Evolutionary conservation across 139 green algal genomes (phyloP), one percentile per base, ranked within the genome.

Genomic region (Chlamydomonas sp.): DNA sequence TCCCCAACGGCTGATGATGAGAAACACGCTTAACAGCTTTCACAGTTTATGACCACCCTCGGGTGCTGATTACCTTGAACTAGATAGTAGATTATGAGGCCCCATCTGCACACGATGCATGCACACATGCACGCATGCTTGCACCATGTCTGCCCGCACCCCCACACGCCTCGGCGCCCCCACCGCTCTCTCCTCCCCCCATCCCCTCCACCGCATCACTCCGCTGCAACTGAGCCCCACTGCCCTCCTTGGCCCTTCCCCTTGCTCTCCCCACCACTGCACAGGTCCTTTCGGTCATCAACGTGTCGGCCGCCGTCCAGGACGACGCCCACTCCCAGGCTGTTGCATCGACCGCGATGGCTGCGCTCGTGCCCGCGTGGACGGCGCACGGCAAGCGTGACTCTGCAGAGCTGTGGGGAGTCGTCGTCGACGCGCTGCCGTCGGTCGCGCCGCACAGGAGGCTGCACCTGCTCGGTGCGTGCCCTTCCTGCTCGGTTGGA

Each of bases 41-140:
- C 76, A 86, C 80, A 86, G 80, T 86, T 86, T 65, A 74, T 81
- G 80, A 83, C n/a, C n/a, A n/a, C n/a, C n/a, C n/a, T n/a, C n/a
- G n/a, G n/a, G n/a, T n/a, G n/a, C n/a, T n/a, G n/a, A n/a, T n/a
- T n/a, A n/a, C n/a, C n/a, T n/a, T n/a, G n/a, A n/a, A n/a, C n/a
- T n/a, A n/a, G n/a, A n/a, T n/a, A n/a, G n/a, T n/a, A n/a, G n/a
- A n/a, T n/a, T n/a, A n/a, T n/a, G n/a, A n/a, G n/a, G n/a, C n/a
- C n/a, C n/a, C n/a, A n/a, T n/a, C n/a, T n/a, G n/a, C n/a, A n/a
- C n/a, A n/a, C n/a, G n/a, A n/a, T n/a, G n/a, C n/a, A n/a, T n/a
- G n/a, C n/a, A n/a, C n/a, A n/a, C n/a, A n/a, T n/a, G n/a, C n/a
- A n/a, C n/a, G n/a, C n/a, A n/a, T n/a, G n/a, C n/a, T n/a, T n/a